Evolutionary conservation across 176 grass and related monocot species (phyloP), one percentile per base, ranked within the genome.

Genomic region (Lolium multiflorum): DNA sequence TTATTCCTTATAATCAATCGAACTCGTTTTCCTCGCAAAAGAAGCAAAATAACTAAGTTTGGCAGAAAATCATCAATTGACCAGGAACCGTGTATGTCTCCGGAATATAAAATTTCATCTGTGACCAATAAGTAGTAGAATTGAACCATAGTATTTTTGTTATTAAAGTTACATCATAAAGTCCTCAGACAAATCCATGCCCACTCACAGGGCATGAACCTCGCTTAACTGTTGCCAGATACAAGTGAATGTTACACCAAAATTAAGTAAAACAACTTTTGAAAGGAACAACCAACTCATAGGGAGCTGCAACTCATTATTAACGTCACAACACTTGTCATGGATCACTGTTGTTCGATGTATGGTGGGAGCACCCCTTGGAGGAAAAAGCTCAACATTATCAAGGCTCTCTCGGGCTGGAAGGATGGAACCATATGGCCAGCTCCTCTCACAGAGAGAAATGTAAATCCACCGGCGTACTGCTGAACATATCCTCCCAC

Each of bases 401-500:
- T 51, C 24, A 76, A 35, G 8, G 73, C 73, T 51, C 73, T 76
- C 73, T 75, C 72, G 25, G 72, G 72, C 24, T 75, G 72, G 25
- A 76, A 76, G 3, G 73, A 76, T 52, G 73, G 73, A 76, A 76
- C 48, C 15, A 76, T 9, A 54, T 76, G 73, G 15, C 73, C 73
- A 20, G 73, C 73, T 18, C 73, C 73, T 17, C 73, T 54, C 48
- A 76, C 73, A 20, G 25, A 18, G 2, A 76, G 15, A 17, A 18
- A 61, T 47, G 55, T 63, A n/a, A 76, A 76, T 54, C 73, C 73
- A 17, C 73, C 73, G 1, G 47, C 24, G 2, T 76, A 76, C 9
- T 76, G 73, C 48, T 76, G 73, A 54, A 76, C 73, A 35, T 76
- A 76, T 50, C 73, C 48, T 35, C 73, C 73, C 5, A 76, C 73